These are phyloP conservation scores for Candida smagusa DNA, from an alignment of 1,139 yeast species.

Conservation along the genomic window DNA sequence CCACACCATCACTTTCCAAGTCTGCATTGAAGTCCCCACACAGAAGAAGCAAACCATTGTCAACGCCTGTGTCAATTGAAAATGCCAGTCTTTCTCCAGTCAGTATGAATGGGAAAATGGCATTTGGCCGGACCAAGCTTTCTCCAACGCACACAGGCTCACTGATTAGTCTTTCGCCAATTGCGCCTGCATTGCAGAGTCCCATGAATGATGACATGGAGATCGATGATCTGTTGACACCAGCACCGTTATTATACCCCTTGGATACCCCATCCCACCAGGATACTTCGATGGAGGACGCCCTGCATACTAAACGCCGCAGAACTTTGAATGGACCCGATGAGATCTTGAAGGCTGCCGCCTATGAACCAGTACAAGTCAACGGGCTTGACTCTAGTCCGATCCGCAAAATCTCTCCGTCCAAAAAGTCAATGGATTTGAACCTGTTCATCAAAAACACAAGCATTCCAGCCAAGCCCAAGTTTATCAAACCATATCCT, in stretches of 20 bases:
- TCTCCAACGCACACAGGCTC: not conserved
- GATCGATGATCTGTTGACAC: not conserved
- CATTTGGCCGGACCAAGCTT: not conserved
- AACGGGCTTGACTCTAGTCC: conserved; percentile 11
- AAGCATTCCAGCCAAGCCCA: conserved; percentile 16
- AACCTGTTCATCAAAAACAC: conserved; percentile 23
- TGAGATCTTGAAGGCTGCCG: conserved; percentile 13
- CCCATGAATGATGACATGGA: not conserved
- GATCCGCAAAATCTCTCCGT: conserved; percentile 32
- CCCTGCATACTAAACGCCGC: conserved; percentile 18
- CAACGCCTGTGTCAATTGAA: too few species aligned
- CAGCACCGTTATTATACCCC: not conserved
- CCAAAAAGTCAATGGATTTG: conserved; percentile 39
- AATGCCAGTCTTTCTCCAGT: not conserved
- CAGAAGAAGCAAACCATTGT: not conserved
- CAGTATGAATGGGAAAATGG: not conserved
- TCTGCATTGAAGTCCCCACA: not conserved
- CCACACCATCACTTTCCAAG: too few species aligned
- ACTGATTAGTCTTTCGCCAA: too few species aligned
- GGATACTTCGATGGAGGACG: not conserved
- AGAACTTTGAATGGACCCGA: conserved; percentile 25
- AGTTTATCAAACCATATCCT: conserved; percentile 26
- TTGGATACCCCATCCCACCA: not conserved
- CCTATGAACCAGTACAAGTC: conserved; percentile 5
- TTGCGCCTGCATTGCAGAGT: too few species aligned